Percentiles rank a stretch among this genome's conserved stretches.
Conservation (phyloP, 306 rosid species). For the Cyamopsis tetragonoloba region DNA sequence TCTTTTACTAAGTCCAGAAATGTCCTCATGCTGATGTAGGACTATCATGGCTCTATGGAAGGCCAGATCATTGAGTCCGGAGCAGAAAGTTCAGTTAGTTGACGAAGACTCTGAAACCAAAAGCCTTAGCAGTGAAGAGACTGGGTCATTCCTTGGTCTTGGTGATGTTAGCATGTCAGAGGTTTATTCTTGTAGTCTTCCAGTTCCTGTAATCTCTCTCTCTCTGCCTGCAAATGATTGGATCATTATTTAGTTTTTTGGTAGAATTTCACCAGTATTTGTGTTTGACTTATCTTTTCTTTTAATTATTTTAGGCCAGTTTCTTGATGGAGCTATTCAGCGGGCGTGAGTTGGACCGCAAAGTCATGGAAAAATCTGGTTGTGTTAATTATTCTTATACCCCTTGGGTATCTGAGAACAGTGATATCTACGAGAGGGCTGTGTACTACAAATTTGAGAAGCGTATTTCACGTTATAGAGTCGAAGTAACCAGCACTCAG, state of each 20-base stretch:
- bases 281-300: slow-evolving; percentile 24
- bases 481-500: slow-evolving; percentile 82
- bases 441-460: slow-evolving; percentile 70
- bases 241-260: neutral
- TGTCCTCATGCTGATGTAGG: slow-evolving; percentile 42
- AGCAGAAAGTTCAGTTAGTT: slow-evolving; percentile 81
- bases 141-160: slow-evolving; percentile 60
- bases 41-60: slow-evolving; percentile 98
- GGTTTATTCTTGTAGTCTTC: slow-evolving; percentile 50
- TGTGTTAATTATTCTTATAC: slow-evolving; percentile 67
- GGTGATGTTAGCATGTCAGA: slow-evolving; percentile 80
- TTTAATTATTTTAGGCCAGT: slow-evolving; percentile 47
- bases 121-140: slow-evolving; percentile 61
- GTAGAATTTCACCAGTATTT: neutral
- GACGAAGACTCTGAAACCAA: slow-evolving; percentile 75
- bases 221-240: slow-evolving; percentile 2
- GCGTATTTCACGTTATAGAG: slow-evolving; percentile 61
- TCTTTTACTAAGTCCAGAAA: slow-evolving; percentile 10
- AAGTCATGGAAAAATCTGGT: slow-evolving; percentile 81
- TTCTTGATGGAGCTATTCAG: slow-evolving; percentile 69
- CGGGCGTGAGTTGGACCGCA: slow-evolving; percentile 78
- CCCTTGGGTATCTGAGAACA: slow-evolving; percentile 90
- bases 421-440: slow-evolving; percentile 60
- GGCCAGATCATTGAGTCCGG: slow-evolving; percentile 86
- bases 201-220: slow-evolving; percentile 60